phyloP scores from a whole-genome alignment of 2,329 filamentous ascomycete genomes.

The Magnaporthiopsis incrustans region DNA sequence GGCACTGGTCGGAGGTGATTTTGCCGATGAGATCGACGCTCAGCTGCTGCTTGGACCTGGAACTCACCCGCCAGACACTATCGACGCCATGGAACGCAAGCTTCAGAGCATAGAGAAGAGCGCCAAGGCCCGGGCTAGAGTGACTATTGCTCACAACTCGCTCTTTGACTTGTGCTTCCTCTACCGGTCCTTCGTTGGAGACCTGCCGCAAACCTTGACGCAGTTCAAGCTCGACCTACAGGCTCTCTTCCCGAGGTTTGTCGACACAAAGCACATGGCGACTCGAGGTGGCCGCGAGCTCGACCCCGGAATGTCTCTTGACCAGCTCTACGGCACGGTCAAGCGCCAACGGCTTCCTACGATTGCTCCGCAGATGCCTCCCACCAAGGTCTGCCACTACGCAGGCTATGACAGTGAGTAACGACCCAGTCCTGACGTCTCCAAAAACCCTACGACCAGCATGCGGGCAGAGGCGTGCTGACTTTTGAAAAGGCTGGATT shows the following conservation, averaged over 20 bases:
- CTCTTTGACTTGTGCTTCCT: constrained; percentile 58
- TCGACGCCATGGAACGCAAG: constrained; percentile 3
- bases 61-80: background rate
- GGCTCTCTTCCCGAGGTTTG: constrained; percentile 32
- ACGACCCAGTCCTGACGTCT: background rate
- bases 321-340: constrained; percentile 10
- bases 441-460: too few species aligned
- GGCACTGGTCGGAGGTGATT: constrained; percentile 32
- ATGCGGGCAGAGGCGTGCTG: background rate
- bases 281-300: constrained; percentile 67
- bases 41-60: constrained; percentile 9
- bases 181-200: constrained; percentile 53
- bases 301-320: constrained; percentile 36
- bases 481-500: constrained; percentile 27
- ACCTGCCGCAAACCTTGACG: constrained; percentile 42
- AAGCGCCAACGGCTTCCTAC: background rate
- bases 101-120: constrained; percentile 16
- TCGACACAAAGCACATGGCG: constrained; percentile 69
- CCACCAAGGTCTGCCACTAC: constrained; percentile 33
- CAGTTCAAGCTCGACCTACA: constrained; percentile 45
- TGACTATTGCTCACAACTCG: constrained; percentile 57
- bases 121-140: constrained; percentile 21
- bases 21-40: constrained; percentile 14
- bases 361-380: background rate
- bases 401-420: constrained; percentile 51